phyloP scores from a whole-genome alignment of 192 early-diverging fungal species.

The Pilobolus umbonatus region DNA sequence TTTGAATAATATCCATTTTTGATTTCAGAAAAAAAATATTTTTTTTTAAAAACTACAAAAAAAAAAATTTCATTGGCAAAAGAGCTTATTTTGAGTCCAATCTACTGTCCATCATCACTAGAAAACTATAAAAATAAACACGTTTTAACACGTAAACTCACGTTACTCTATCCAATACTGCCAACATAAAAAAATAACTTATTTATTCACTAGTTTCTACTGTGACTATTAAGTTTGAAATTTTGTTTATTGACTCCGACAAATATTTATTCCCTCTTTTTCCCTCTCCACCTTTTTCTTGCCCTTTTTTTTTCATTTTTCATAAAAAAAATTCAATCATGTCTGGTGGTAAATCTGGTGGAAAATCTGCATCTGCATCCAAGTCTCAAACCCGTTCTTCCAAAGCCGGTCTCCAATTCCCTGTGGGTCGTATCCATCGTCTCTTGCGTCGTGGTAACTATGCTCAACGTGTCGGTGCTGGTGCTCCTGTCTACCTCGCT shows the following conservation, averaged over 20 bases:
- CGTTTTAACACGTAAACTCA: slow-evolving; percentile 9
- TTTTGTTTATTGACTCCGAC: too few relatives aligned
- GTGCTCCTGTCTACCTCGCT: slow-evolving; percentile 80
- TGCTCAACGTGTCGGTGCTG: slow-evolving; percentile 67
- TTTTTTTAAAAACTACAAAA: not conserved
- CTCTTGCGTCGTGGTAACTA: slow-evolving; percentile 1
- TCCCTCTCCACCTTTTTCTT: not conserved
- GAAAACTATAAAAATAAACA: slow-evolving; percentile 1
- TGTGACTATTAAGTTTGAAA: too few relatives aligned
- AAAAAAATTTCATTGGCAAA: not conserved
- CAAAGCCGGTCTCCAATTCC: slow-evolving; percentile 86
- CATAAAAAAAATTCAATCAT: slow-evolving; percentile 5
- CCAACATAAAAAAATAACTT: not conserved
- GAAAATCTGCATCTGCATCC: slow-evolving; percentile 58
- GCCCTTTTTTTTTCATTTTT: not conserved
- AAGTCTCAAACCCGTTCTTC: slow-evolving; percentile 65
- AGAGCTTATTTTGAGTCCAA: not conserved
- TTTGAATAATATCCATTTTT: not conserved
- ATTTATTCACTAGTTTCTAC: not conserved
- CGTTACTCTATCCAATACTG: not conserved
- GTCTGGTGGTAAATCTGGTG: slow-evolving; percentile 34
- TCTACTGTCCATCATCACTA: too few relatives aligned
- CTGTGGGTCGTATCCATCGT: slow-evolving; percentile 55
- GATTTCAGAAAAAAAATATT: slow-evolving; percentile 1
- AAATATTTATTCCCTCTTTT: not conserved